Evolutionary conservation across 2,329 filamentous ascomycete genomes (phyloP).

Genomic region (Rutstroemia sp.): DNA sequence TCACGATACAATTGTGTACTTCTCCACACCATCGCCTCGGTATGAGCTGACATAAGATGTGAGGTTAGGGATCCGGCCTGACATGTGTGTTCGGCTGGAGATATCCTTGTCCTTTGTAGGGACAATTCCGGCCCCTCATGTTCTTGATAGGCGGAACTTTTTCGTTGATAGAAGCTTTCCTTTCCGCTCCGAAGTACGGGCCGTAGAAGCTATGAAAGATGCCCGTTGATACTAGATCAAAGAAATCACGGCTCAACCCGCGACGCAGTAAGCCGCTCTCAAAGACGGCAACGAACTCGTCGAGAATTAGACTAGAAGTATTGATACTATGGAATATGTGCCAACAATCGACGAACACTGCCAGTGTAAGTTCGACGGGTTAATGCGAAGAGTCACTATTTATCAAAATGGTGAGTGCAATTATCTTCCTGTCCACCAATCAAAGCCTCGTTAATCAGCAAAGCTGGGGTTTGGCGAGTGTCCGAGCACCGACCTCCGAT

Average conservation of each 20-base stretch:
- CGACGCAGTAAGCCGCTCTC: too few species aligned
- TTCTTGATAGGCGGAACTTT: background rate
- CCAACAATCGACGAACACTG: too few species aligned
- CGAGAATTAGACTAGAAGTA: too few species aligned
- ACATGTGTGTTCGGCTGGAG: constrained; percentile 2
- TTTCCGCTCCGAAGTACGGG: background rate
- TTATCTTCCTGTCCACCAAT: background rate
- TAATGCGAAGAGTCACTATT: background rate
- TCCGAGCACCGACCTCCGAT: constrained; percentile 7
- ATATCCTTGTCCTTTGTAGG: too few species aligned
- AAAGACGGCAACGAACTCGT: too few species aligned
- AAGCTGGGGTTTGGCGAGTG: constrained; percentile 2
- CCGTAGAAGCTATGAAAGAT: background rate
- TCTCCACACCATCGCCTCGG: background rate
- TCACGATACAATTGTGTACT: background rate
- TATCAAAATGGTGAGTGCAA: background rate
- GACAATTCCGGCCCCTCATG: too few species aligned
- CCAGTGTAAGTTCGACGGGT: too few species aligned
- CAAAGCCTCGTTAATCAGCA: background rate
- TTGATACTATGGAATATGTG: too few species aligned
- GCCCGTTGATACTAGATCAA: too few species aligned
- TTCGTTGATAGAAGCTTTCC: background rate
- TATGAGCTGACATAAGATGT: background rate
- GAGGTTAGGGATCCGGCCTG: background rate
- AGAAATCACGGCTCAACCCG: too few species aligned